Evolutionary conservation across 306 rosid species (phyloP).

Genomic region (Canavalia gladiata): DNA sequence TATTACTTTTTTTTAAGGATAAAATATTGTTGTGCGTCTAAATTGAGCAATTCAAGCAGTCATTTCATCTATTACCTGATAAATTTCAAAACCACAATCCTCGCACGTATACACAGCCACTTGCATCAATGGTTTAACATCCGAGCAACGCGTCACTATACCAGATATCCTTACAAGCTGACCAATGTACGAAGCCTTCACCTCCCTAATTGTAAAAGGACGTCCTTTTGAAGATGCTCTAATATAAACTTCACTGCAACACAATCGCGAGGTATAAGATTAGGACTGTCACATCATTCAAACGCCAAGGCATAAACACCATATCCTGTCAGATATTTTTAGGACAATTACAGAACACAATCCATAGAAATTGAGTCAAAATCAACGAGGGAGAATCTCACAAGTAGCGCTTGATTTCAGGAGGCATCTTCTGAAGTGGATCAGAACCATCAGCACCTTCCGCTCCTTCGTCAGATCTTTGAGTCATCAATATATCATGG

Average conservation of each 20-base stretch:
- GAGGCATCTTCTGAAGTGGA: slow-evolving; percentile 93
- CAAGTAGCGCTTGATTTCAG: slow-evolving; percentile 93
- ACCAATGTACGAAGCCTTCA: slow-evolving; percentile 92
- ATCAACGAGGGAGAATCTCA: slow-evolving; percentile 49
- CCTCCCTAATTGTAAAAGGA: slow-evolving; percentile 96
- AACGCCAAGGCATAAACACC: slow-evolving; percentile 11
- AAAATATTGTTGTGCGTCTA: background rate
- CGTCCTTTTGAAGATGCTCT: slow-evolving; percentile 87
- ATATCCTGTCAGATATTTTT: background rate
- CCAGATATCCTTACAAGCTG: slow-evolving; percentile 96
- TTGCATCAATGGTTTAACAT: slow-evolving; percentile 96
- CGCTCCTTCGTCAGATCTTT: slow-evolving; percentile 86
- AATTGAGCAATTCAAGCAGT: slow-evolving; percentile 18
- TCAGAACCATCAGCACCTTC: slow-evolving; percentile 79
- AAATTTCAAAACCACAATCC: slow-evolving; percentile 98
- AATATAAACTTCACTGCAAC: slow-evolving; percentile 89
- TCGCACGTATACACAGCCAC: slow-evolving; percentile 99
- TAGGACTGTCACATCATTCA: slow-evolving; percentile 7
- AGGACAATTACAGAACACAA: background rate
- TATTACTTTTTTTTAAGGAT: background rate
- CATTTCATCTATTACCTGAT: slow-evolving; percentile 71
- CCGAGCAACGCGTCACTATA: slow-evolving; percentile 93
- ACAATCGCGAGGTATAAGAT: slow-evolving; percentile 23
- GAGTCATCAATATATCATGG: slow-evolving; percentile 95
- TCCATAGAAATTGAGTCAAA: background rate